phyloP scores from a whole-genome alignment of 192 early-diverging fungal species.

The Phlyctochytrium planicorne region DNA sequence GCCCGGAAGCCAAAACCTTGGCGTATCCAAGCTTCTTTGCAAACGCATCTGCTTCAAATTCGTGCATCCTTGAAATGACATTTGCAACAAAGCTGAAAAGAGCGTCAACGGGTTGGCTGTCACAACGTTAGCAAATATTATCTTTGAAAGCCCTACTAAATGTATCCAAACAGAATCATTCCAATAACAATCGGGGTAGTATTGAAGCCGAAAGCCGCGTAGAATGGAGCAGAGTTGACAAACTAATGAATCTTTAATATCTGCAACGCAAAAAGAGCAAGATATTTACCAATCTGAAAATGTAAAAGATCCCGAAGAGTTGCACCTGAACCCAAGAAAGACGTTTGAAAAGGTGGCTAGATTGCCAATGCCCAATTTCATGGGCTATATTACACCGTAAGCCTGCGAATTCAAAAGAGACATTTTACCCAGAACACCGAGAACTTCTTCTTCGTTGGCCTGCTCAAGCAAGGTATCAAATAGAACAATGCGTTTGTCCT shows the following conservation, averaged over 20 bases:
- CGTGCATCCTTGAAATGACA: conserved; percentile 77
- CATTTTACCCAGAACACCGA: conserved; percentile 81
- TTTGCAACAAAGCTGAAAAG: conserved; percentile 75
- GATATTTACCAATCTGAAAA: not conserved
- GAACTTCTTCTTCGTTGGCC: conserved; percentile 78
- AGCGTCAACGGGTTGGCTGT: conserved; percentile 70
- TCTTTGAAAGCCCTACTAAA: conserved; percentile 14
- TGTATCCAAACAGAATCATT: conserved; percentile 80
- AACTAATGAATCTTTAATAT: too few relatives aligned
- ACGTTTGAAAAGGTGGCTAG: conserved; percentile 77
- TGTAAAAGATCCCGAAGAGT: conserved; percentile 47
- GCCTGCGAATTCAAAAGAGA: conserved; percentile 12
- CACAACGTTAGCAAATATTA: conserved; percentile 62
- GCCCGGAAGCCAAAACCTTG: conserved; percentile 63
- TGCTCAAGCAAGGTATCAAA: conserved; percentile 92
- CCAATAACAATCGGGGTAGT: conserved; percentile 81
- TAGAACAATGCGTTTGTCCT: conserved; percentile 93
- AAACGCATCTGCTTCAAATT: conserved; percentile 92
- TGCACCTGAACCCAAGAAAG: conserved; percentile 75
- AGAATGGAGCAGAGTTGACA: conserved; percentile 73
- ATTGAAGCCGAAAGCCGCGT: conserved; percentile 82
- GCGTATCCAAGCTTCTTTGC: conserved; percentile 79
- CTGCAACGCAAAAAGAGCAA: too few relatives aligned
- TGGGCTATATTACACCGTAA: conserved; percentile 57
- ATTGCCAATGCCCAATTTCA: conserved; percentile 95